Evolutionary conservation across 2,329 filamentous ascomycete genomes (phyloP).

Genomic region (Seiridium cupressi): DNA sequence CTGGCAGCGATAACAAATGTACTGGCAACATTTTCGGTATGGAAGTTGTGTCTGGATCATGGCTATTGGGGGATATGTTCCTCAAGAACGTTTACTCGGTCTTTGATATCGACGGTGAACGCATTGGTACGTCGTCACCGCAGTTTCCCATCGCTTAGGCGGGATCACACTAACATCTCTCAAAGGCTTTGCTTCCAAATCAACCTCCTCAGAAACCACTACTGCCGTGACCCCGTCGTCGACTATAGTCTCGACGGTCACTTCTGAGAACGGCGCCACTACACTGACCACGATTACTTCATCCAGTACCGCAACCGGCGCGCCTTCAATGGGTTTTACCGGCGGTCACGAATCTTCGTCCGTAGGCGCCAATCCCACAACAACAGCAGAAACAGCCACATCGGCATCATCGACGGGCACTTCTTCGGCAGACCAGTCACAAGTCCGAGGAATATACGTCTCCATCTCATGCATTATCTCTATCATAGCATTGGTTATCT

Average conservation of each 20-base stretch:
- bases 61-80: conserved; percentile 84
- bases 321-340: conserved; percentile 25
- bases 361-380: conserved; percentile 19
- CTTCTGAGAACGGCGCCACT: conserved; percentile 11
- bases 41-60: conserved; percentile 63
- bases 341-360: conserved; percentile 34
- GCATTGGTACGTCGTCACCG: conserved; percentile 53
- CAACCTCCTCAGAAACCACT: conserved; percentile 13
- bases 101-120: conserved; percentile 71
- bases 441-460: conserved; percentile 14
- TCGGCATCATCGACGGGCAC: conserved; percentile 10
- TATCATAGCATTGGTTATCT: conserved; percentile 18
- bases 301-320: conserved; percentile 11
- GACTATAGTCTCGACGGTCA: conserved; percentile 16
- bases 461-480: conserved; percentile 18
- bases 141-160: neutral
- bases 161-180: conserved; percentile 8
- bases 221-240: conserved; percentile 6
- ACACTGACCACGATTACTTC: conserved; percentile 11
- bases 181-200: conserved; percentile 35
- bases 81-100: conserved; percentile 87
- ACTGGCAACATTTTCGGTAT: conserved; percentile 74
- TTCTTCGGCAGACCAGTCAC: conserved; percentile 20
- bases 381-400: conserved; percentile 14
- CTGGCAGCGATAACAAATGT: conserved; percentile 45